phyloP scores from a whole-genome alignment of 2,329 filamentous ascomycete species.

The Pyrenophora teres region DNA sequence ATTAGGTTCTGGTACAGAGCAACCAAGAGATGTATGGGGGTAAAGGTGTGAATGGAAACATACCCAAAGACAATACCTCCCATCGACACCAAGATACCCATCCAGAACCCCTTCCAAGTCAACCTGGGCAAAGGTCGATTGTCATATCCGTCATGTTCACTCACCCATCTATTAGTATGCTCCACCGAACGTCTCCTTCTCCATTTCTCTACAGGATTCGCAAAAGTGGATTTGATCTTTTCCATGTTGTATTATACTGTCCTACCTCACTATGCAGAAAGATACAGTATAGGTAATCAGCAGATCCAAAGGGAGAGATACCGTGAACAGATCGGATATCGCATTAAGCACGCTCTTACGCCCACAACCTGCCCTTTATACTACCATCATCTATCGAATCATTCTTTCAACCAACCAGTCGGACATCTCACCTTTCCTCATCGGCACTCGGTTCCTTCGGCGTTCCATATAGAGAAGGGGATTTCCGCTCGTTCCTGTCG shows the following conservation, averaged over 20 bases:
- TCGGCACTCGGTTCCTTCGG: background rate
- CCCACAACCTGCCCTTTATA: too few species aligned
- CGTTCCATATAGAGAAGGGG: background rate
- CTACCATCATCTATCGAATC: background rate
- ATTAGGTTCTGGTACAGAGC: background rate
- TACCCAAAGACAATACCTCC: slow-evolving; percentile 19
- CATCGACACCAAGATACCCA: slow-evolving; percentile 40
- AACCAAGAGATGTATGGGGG: background rate
- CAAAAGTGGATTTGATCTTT: slow-evolving; percentile 18
- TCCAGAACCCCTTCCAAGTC: slow-evolving; percentile 26
- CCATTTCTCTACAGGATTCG: slow-evolving; percentile 24
- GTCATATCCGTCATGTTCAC: slow-evolving; percentile 31
- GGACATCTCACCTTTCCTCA: background rate
- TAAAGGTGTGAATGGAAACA: background rate
- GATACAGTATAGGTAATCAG: background rate
- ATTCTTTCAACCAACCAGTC: background rate
- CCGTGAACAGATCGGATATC: background rate
- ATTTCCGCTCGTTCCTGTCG: background rate
- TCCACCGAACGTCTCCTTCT: slow-evolving; percentile 19
- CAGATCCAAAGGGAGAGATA: background rate
- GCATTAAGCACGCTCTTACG: too few species aligned
- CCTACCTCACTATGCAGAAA: background rate
- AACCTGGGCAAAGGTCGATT: slow-evolving; percentile 28
- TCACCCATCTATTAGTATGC: slow-evolving; percentile 19
- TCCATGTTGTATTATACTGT: background rate